Percentiles rank a stretch among this genome's conserved stretches.
phyloP scores from a whole-genome alignment of 2,329 filamentous ascomycete species.

The Diaporthe citriasiana region DNA sequence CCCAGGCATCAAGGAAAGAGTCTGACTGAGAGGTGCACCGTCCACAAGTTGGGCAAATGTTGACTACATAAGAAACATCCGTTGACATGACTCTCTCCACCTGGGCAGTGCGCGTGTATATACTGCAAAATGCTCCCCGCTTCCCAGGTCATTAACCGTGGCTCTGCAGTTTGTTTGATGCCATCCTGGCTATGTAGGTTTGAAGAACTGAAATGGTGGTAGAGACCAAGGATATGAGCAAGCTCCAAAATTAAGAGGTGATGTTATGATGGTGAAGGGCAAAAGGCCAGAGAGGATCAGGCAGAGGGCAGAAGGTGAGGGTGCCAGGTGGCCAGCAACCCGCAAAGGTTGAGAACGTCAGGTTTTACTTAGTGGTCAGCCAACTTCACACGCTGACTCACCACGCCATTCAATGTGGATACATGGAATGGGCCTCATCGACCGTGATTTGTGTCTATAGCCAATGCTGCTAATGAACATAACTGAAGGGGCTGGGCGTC shows the following conservation, averaged over 20 bases:
- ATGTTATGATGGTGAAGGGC: background rate
- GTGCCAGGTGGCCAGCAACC: too few relatives aligned
- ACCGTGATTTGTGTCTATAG: too few relatives aligned
- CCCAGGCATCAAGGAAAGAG: background rate
- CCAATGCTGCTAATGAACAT: too few relatives aligned
- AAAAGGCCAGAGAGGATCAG: background rate
- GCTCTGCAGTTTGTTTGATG: background rate
- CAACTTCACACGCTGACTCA: too few relatives aligned
- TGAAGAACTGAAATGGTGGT: background rate
- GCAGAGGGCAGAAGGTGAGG: too few relatives aligned
- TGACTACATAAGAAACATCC: background rate
- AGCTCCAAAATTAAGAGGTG: background rate
- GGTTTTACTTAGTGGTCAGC: too few relatives aligned
- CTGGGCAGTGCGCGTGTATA: background rate
- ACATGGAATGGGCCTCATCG: too few relatives aligned
- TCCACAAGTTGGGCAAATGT: constrained; percentile 4
- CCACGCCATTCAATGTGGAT: too few relatives aligned
- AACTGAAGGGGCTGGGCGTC: too few relatives aligned
- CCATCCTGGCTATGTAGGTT: background rate
- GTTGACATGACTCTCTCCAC: background rate
- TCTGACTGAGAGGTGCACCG: constrained; percentile 1
- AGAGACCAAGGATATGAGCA: background rate
- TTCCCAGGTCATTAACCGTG: background rate
- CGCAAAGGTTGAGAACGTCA: too few relatives aligned
- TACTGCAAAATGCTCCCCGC: background rate